Evolutionary conservation across 805 yeast genomes (phyloP), one percentile per base, ranked within the genome.

Genomic region (Candida corydali): DNA sequence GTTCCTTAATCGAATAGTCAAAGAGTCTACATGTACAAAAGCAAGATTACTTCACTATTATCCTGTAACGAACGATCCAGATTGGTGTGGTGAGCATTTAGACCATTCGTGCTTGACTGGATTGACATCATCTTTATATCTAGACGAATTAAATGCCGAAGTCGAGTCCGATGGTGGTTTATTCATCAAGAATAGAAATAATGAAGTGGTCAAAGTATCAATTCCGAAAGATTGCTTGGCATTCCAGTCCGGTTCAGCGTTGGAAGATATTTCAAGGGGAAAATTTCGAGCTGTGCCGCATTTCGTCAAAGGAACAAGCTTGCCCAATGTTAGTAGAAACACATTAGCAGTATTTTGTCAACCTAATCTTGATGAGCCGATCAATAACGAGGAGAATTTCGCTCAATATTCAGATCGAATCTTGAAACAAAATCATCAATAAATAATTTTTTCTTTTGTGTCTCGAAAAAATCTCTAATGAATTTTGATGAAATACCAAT

Each of bases 71-170:
- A 39, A 32, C 7, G 58, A 54, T 10, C 64, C 55, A 37, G 66
- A 64, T 28, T 78, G 83, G 83, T 78, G 83, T 51, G 82, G 81
- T 0, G 79, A 75, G 45, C 83, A 78, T 48, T 44, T 67, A 28
- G 83, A 78, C 50, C 82, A 77, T 44, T 72, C 78, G 4, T 75
- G 82, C 47, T 54, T 78, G 16, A 78, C 83, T 1, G 82, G 78
- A 0, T 56, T 78, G 14, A 75, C 81, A 1, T 69, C 78, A 16
- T 80, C 81, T 9, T 50, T 74, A 46, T 75, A 64, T 41, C 42
- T 73, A 11, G 68, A 71, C 38, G 78, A 72, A 44, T 54, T 69
- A 0, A 53, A 52, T 1, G 57, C 78, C 0, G 82, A 82, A 0
- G 55, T 77, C 8, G 76, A 70, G 42, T 10, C 26, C 5, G 10